These are phyloP conservation scores for Mycena olivaceomarginata DNA, from an alignment of 768 basidiomycete genomes.

Conservation along the genomic window DNA sequence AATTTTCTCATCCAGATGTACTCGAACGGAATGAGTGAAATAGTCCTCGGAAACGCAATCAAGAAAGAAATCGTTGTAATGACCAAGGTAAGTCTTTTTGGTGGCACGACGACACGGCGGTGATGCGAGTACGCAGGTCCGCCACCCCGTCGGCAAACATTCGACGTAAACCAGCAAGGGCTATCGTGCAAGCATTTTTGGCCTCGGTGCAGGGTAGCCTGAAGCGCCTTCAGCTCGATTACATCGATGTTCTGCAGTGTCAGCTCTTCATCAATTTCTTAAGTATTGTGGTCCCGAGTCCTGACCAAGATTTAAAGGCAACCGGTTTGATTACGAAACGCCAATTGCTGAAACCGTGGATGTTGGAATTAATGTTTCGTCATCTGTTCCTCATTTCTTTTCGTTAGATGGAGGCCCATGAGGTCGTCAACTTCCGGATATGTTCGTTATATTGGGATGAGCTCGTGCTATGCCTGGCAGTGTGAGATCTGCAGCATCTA, in stretches of 20 bases:
- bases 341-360: constrained; percentile 73
- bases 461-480: too few species aligned
- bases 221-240: constrained; percentile 55
- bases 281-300: background rate
- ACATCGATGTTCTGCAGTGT: constrained; percentile 86
- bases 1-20: constrained; percentile 64
- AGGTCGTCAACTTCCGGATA: too few species aligned
- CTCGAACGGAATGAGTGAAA: constrained; percentile 79
- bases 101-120: too few species aligned
- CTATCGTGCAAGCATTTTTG: constrained; percentile 74
- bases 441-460: too few species aligned
- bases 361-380: too few species aligned
- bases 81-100: constrained; percentile 67
- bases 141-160: background rate
- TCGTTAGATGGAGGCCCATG: constrained; percentile 76
- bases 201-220: constrained; percentile 78
- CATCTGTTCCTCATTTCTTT: background rate
- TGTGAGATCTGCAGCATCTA: too few species aligned
- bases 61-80: constrained; percentile 80
- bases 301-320: constrained; percentile 54
- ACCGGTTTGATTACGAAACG: constrained; percentile 74
- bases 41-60: constrained; percentile 70
- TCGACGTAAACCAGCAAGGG: background rate
- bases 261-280: constrained; percentile 31
- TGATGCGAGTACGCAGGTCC: background rate